Conservation (phyloP, 2,329 filamentous ascomycete genomes). For the Ophiostoma perfectum region DNA sequence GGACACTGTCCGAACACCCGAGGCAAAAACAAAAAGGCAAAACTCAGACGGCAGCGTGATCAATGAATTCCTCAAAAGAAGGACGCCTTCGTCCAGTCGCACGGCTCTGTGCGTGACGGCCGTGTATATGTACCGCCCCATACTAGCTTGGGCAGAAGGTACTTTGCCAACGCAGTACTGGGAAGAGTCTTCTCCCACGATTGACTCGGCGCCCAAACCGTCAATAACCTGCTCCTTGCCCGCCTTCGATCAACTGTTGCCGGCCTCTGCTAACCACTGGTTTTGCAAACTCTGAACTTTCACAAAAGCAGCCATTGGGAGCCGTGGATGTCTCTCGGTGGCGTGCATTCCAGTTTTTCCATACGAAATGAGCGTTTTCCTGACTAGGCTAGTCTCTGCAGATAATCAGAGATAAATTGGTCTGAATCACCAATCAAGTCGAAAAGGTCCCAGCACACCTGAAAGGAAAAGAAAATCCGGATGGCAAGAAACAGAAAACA, state of each 20-base stretch:
- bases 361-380: background rate
- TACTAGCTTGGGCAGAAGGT: background rate
- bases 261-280: background rate
- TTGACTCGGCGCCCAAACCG: background rate
- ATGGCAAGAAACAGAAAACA: background rate
- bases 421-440: too few species aligned
- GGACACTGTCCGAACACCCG: background rate
- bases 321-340: background rate
- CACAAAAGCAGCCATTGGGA: background rate
- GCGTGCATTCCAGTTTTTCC: constrained; percentile 1
- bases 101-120: too few species aligned
- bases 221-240: background rate
- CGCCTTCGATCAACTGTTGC: background rate
- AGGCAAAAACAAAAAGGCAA: background rate
- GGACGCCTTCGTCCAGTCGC: background rate
- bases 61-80: background rate
- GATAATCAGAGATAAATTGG: background rate
- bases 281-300: background rate
- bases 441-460: background rate
- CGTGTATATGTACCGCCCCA: background rate
- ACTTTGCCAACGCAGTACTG: background rate
- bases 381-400: background rate
- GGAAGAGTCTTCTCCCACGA: constrained; percentile 3
- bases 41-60: background rate
- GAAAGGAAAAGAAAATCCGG: too few species aligned